A percentile compares a stretch with the other conserved stretches of the same genome.
These are phyloP conservation scores for Scutellaria barbata DNA, from an alignment of 257 asterid species.

Conservation along the genomic window DNA sequence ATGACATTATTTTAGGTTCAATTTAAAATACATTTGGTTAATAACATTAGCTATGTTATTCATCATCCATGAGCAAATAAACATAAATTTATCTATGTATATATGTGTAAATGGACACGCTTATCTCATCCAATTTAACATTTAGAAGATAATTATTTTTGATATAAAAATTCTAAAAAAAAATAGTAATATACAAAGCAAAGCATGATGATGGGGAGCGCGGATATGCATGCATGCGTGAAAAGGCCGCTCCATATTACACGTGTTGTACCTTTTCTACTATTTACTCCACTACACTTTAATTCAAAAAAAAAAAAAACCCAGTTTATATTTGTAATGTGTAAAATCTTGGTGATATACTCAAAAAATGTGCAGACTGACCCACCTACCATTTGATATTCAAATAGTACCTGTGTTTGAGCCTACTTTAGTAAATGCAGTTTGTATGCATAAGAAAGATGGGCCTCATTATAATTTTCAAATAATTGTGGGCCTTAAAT, in stretches of 20 bases:
- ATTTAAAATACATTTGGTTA: no score
- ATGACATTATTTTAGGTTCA: no score
- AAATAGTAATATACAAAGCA: no score
- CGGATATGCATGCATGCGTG: conserved; percentile 42
- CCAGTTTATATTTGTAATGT: no score
- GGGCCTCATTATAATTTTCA: background rate
- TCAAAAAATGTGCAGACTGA: conserved; percentile 17
- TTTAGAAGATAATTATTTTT: no score
- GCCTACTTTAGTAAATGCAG: background rate
- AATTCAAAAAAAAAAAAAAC: conserved; percentile 31
- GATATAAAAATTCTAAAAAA: no score
- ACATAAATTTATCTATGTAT: no score
- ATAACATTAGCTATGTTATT: no score
- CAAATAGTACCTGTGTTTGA: background rate
- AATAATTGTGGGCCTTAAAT: background rate
- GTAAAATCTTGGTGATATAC: conserved; percentile 26
- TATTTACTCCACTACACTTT: conserved; percentile 33
- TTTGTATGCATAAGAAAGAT: background rate
- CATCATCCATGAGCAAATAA: no score
- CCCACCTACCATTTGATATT: background rate
- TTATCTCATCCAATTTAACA: no score
- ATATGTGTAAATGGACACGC: no score
- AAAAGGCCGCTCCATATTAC: conserved; percentile 28
- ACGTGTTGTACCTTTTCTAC: background rate
- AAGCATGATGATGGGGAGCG: no score